Percentiles rank a stretch among this genome's conserved stretches.
phyloP scores from a whole-genome alignment of 139 green algal genomes.

The Picochlorum sp. region DNA sequence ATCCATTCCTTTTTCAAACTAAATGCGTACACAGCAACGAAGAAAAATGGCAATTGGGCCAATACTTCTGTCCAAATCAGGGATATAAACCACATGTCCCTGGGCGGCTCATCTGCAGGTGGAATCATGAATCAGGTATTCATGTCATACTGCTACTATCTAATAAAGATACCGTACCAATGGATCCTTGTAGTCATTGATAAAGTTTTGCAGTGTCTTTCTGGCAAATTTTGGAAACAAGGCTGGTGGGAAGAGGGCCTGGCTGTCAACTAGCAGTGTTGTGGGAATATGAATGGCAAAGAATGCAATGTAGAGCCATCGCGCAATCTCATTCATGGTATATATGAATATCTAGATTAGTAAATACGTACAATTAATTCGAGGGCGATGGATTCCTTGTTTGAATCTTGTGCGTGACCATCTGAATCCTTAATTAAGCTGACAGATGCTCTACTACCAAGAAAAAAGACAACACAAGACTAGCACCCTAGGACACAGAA shows the following conservation, averaged over 20 bases:
- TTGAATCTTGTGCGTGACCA: too few relatives aligned
- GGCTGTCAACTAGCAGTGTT: constrained; percentile 62
- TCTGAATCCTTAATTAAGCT: too few relatives aligned
- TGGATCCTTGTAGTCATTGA: constrained; percentile 42
- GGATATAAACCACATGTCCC: constrained; percentile 53
- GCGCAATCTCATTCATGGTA: too few relatives aligned
- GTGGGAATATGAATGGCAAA: constrained; percentile 66
- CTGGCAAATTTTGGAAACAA: not conserved
- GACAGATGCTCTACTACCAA: too few relatives aligned
- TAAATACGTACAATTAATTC: too few relatives aligned
- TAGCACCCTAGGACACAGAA: too few relatives aligned
- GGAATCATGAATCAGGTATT: too few relatives aligned
- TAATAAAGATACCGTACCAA: constrained; percentile 27
- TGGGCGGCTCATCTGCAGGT: not conserved
- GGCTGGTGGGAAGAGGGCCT: constrained; percentile 16
- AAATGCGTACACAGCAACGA: constrained; percentile 52
- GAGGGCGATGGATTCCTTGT: too few relatives aligned
- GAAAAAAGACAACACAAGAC: too few relatives aligned
- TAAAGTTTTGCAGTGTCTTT: constrained; percentile 20
- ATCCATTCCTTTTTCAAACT: constrained; percentile 51
- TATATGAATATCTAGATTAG: too few relatives aligned
- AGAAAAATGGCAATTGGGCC: constrained; percentile 73
- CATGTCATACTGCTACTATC: not conserved
- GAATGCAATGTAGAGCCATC: constrained; percentile 26
- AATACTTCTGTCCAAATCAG: constrained; percentile 53